Base-by-base conservation (phyloP, 805 yeast species). In the Monosporozyma aquatica region DNA sequence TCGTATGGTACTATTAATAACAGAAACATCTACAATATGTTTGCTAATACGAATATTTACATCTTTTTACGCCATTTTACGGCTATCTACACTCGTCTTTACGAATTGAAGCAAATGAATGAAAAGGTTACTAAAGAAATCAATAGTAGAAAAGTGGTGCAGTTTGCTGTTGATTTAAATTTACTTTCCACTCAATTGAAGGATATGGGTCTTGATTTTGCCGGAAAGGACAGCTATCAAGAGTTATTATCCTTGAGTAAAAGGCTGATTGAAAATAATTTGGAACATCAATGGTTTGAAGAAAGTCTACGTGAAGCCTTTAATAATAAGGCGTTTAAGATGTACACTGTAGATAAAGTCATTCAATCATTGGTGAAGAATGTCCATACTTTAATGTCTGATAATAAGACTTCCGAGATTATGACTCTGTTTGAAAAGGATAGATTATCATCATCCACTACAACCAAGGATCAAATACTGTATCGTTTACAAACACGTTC, bases 211-310 rank as follows among this genome's bases (percentile, higher is more conserved):
- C 72, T 87, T 41, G 75, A 75, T 47, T 81, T 89, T 53, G 69
- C 68, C 27, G 86, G 84, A 14, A 71, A 71, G 21, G 77, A 80
- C 54, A 79, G 86, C 28, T 92, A 92, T 61, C 67, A 71, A 27
- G 96, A 90, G 62, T 74, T 87, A n/a, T 67, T 92, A 45, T 70
- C 68, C 3, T 70, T 92, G 43, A 76, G 94, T 45, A 86, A 78
- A 50, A 75, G 78, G 49, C 69, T 87, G 40, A 82, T 92, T 49
- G 92, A 86, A 50, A 95, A 95, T 23, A 92, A 87, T 28, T 66
- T 92, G 38, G 99, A 92, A 56, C 95, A 86, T 48, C 92, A 82
- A 62, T 80, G 87, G 82, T 94, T 84, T 61, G 99, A 92, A 67
- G 98, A 92, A 63, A 76, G 95, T 14, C 66, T 92, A 45, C 85